Evolutionary conservation across 352 stramenopile genomes (phyloP), one percentile per base, ranked within the genome.

Genomic region (Peronosclerospora sorghi): DNA sequence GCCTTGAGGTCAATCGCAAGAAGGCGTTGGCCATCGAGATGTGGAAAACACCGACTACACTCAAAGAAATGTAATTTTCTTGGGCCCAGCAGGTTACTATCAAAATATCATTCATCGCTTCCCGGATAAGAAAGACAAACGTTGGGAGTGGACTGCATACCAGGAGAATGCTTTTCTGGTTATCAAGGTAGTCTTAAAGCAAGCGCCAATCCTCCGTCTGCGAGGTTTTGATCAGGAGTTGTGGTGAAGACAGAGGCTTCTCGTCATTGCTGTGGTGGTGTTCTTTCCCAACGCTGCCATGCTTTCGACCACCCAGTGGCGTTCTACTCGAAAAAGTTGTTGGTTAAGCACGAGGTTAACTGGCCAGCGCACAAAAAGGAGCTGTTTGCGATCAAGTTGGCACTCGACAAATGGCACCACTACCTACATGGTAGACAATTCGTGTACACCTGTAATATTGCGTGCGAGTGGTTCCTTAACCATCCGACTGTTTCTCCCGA

Each of bases 221-320:
- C n/a, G n/a, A n/a, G n/a, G n/a, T n/a, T n/a, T n/a, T n/a, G n/a
- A n/a, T n/a, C n/a, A n/a, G n/a, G n/a, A n/a, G n/a, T n/a, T n/a
- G n/a, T n/a, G n/a, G n/a, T n/a, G n/a, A 74, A 51, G 2, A 68
- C 48, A 20, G 59, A 65, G 19, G 55, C 55, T 1, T 68, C 58
- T 21, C 12, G 46, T 49, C 46, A 27, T 41, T 51, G 21, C 21
- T 1, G 41, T 32, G 37, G 29, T 37, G 36, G 27, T 10, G 29
- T 52, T 6, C 45, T 46, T 19, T 42, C 29, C 14, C 37, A 47
- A 8, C 2, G 2, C 2, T 14, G 42, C 26, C 15, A 18, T 34
- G 21, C 13, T 32, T 20, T 24, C 2, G 37, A 43, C 18, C 45
- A 46, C 5, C 15, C 36, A n/a, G 27, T 54, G 2, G 13, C 12